Conservation (phyloP, 2,329 filamentous ascomycete species). For the Ceratocystiopsis minuta region DNA sequence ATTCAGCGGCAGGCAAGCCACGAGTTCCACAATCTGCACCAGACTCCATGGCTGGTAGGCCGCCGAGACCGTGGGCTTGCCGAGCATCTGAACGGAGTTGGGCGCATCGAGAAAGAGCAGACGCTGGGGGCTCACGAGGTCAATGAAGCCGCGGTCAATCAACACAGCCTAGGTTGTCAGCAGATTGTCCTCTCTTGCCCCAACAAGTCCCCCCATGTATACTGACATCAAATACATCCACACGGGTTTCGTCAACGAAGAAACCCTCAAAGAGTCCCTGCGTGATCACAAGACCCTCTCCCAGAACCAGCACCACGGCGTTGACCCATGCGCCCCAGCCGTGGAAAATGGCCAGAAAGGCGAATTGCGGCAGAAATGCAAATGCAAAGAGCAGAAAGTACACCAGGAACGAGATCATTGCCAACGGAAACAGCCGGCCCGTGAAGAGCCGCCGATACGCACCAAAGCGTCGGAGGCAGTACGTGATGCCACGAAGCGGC, state of each 20-base stretch:
- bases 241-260: constrained; percentile 61
- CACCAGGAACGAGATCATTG: constrained; percentile 65
- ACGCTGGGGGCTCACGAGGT: constrained; percentile 49
- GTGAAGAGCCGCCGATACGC: constrained; percentile 71
- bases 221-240: constrained; percentile 65
- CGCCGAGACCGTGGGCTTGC: constrained; percentile 58
- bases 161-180: constrained; percentile 39
- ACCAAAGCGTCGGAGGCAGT: constrained; percentile 51
- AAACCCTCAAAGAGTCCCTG: constrained; percentile 58
- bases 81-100: constrained; percentile 61
- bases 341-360: constrained; percentile 79
- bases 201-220: no score
- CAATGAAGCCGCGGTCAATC: constrained; percentile 52
- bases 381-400: constrained; percentile 78
- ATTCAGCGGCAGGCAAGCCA: constrained; percentile 65
- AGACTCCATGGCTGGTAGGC: constrained; percentile 80
- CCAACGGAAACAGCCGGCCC: constrained; percentile 60
- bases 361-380: constrained; percentile 74
- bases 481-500: constrained; percentile 57
- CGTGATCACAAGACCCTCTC: constrained; percentile 58
- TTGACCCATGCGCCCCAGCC: constrained; percentile 78
- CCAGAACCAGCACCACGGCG: constrained; percentile 72
- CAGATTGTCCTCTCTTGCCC: not conserved
- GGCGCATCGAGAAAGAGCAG: constrained; percentile 48
- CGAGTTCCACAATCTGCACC: constrained; percentile 74